Evolutionary conservation across 2,329 filamentous ascomycete genomes (phyloP), one percentile per base, ranked within the genome.

Genomic region (Rutstroemia sydowiana): DNA sequence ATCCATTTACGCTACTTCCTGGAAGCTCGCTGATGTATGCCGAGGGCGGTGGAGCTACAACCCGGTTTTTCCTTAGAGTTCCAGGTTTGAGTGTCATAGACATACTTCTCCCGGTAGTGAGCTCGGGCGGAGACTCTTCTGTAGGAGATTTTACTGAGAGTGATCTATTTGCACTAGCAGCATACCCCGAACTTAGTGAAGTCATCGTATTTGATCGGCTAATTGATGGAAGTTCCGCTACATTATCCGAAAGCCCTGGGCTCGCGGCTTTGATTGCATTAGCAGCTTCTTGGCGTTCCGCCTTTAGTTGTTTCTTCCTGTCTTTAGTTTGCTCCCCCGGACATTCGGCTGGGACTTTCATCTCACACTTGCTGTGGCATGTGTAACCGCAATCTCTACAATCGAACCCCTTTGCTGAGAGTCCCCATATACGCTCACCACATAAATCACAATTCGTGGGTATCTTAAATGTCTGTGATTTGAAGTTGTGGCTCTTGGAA

Each of bases 391-490:
- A 98, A 68, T 97, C 92, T 61, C 87, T 82, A 65, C 93, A 98
- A 67, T 95, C 91, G 65, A 95, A 95, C 0, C 93, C 93, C 71
- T 98, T 98, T 34, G 93, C 92, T 28, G 89, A 95, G 37, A 98
- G 70, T 0, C 93, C 93, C 93, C 93, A 98, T 67, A 98, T 95
- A 26, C 93, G 82, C 66, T 98, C 93, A 16, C 91, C 91, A 62
- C 93, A 98, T 11, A 96, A 77, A 68, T 98, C 93, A 71, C 93
- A 98, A 67, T 97, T 97, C 4, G 93, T 98, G 0, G 95, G 95
- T 55, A 98, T 95, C 69, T 97, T 97, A 77, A 97, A 98, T 0
- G 93, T 97, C 66, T 97, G 90, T n/a, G 88, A 84, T 70, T 95
- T 95, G 78, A 98, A 98, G 65, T 95, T 93, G 73, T 98, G 93